Base-by-base conservation (phyloP, 192 early-diverging fungal genomes). In the Powellomyces hirtus region DNA sequence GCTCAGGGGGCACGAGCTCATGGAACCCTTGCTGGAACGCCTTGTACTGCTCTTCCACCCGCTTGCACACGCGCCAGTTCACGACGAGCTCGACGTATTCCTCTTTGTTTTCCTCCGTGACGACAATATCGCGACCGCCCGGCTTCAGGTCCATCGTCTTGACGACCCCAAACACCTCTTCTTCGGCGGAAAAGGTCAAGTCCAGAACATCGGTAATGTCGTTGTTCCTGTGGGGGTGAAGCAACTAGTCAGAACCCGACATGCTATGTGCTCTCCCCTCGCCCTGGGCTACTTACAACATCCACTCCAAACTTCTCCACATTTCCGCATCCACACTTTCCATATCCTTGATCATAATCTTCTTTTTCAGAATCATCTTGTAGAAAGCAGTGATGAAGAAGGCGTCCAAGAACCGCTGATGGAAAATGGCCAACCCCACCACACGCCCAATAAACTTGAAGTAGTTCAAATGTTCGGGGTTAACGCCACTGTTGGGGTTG, bases 381-480 rank as follows among this genome's bases (percentile, higher is more conserved):
- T 98, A 98, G 77, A 98, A 95, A 24, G 93, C 90, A 13, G 89
- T 90, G 59, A 95, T 91, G 63, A 97, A 98, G 81, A 95, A 98
- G 1, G 95, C 91, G 62, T 97, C 96, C 56, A 98, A 81, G 80
- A 95, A 95, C 20, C 95, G 88, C 58, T 95, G 92, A 79, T 98
- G 96, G 89, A 97, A 97, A 38, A 98, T 94, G 7, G 94, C 90
- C 70, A 98, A 78, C 7, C 96, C 96, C 70, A 97, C 91, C 26
- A 94, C 90, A 55, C 96, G 93, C 4, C 96, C 96, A 74, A 98
- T 98, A 68, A 98, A 98, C 77, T 90, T 91, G 81, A 97, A 98
- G 82, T 97, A 96, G 77, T 94, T 94, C 53, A 98, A 82, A 84
- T 98, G 96, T 69, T 98, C 95, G 33, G 96, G 93, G 73, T 98